A percentile compares a stretch with the other conserved stretches of the same genome.
These are phyloP conservation scores for Casaregolazyma lundiana DNA, from an alignment of 1,139 yeast species.

Conservation along the genomic window DNA sequence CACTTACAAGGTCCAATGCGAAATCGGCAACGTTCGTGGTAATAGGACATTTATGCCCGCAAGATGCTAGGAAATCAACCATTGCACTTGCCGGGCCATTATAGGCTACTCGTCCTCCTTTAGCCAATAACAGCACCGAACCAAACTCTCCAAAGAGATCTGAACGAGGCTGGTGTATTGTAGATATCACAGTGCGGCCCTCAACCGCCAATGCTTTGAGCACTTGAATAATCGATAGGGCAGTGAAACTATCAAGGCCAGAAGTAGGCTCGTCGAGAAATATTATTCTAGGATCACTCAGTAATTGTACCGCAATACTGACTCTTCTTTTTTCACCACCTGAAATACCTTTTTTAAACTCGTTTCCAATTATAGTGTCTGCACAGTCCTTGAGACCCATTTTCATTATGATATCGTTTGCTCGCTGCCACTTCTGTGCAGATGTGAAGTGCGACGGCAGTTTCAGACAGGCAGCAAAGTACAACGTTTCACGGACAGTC, in stretches of 20 bases:
- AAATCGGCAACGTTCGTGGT: constrained; percentile 68
- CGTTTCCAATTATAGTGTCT: constrained; percentile 70
- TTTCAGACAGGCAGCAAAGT: constrained; percentile 66
- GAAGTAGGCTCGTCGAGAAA: constrained; percentile 86
- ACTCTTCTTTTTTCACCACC: constrained; percentile 87
- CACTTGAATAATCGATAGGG: constrained; percentile 61
- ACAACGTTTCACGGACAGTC: constrained; percentile 73
- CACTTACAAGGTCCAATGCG: constrained; percentile 63
- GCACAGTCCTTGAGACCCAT: constrained; percentile 77
- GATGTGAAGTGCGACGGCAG: constrained; percentile 34
- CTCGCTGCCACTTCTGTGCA: constrained; percentile 33
- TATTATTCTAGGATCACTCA: constrained; percentile 65
- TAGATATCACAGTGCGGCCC: constrained; percentile 68
- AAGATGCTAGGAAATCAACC: constrained; percentile 41
- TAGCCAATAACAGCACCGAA: constrained; percentile 59
- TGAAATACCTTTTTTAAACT: constrained; percentile 67
- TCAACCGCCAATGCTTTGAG: constrained; percentile 54
- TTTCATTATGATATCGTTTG: constrained; percentile 55
- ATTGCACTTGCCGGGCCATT: constrained; percentile 42
- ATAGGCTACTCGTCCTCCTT: constrained; percentile 68
- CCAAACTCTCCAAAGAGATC: constrained; percentile 62
- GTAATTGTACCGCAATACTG: constrained; percentile 72
- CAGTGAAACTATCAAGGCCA: constrained; percentile 78
- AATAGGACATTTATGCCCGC: constrained; percentile 55
- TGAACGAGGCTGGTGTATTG: constrained; percentile 81